phyloP scores from a whole-genome alignment of 139 green algal species.

The Chlorella vulgaris region DNA sequence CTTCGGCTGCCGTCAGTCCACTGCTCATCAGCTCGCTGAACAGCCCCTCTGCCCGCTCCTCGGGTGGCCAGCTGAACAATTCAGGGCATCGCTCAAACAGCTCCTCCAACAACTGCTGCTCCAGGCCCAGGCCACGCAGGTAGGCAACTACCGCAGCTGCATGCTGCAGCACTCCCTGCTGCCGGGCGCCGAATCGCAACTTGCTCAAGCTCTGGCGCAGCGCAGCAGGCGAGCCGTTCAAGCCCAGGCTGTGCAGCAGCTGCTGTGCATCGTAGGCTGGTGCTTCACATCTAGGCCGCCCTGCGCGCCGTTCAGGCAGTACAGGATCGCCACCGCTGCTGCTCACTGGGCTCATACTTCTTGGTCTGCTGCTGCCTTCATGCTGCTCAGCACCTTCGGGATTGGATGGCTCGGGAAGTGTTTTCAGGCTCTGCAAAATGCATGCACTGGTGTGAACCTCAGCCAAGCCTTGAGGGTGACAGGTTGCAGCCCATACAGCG shows the following conservation, averaged over 20 bases:
- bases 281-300: neutral
- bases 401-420: too few relatives aligned
- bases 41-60: constrained; percentile 4
- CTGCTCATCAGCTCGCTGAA: constrained; percentile 9
- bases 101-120: neutral
- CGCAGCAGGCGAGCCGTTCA: neutral
- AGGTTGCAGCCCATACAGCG: too few relatives aligned
- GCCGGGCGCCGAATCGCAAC: neutral
- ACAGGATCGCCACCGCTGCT: neutral
- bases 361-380: neutral
- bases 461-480: too few relatives aligned
- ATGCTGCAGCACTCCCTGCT: neutral
- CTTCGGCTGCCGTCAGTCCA: neutral
- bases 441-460: too few relatives aligned
- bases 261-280: neutral
- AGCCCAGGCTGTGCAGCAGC: neutral
- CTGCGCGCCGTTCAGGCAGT: neutral
- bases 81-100: neutral
- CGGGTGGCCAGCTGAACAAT: constrained; percentile 5
- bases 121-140: neutral
- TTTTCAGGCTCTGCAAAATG: too few relatives aligned
- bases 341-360: neutral
- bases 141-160: neutral
- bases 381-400: too few relatives aligned
- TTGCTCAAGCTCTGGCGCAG: neutral